A percentile compares a stretch with the other conserved stretches of the same genome.
Conservation (phyloP, 2,329 filamentous ascomycete species). For the Nemania sp. region DNA sequence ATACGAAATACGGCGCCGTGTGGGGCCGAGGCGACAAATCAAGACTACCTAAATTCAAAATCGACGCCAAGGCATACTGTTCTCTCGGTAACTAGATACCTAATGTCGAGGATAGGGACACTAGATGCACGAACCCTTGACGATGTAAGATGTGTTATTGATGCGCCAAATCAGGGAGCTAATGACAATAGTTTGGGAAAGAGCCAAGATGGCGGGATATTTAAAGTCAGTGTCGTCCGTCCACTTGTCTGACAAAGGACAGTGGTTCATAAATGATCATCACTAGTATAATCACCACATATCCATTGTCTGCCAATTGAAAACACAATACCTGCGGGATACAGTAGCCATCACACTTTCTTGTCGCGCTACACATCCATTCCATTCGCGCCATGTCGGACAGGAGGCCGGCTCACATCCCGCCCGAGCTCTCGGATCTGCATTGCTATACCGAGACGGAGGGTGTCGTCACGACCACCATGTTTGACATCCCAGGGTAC, state of each 20-base stretch:
- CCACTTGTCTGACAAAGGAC: not conserved
- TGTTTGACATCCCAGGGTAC: slow-evolving; percentile 67
- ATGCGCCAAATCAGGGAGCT: not conserved
- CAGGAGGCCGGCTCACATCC: slow-evolving; percentile 42
- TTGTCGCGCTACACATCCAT: not conserved
- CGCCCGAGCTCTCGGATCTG: slow-evolving; percentile 50
- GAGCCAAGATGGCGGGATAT: slow-evolving; percentile 1
- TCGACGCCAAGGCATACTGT: too few species aligned
- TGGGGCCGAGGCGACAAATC: too few species aligned
- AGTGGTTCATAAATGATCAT: not conserved
- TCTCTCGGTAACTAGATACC: too few species aligned
- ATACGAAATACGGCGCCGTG: too few species aligned
- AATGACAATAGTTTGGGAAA: not conserved
- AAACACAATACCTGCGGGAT: not conserved
- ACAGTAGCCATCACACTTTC: not conserved
- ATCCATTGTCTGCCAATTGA: too few species aligned
- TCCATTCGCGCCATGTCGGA: slow-evolving; percentile 6
- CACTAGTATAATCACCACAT: not conserved
- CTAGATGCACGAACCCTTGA: not conserved
- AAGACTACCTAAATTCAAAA: too few species aligned
- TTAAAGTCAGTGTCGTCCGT: not conserved
- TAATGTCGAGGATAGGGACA: too few species aligned
- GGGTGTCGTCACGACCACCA: slow-evolving; percentile 65
- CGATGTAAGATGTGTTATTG: not conserved
- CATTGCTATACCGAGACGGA: slow-evolving; percentile 66